phyloP scores from a whole-genome alignment of 202 grass and related monocot genomes.

The Bolboschoenoplectus hybrid region DNA sequence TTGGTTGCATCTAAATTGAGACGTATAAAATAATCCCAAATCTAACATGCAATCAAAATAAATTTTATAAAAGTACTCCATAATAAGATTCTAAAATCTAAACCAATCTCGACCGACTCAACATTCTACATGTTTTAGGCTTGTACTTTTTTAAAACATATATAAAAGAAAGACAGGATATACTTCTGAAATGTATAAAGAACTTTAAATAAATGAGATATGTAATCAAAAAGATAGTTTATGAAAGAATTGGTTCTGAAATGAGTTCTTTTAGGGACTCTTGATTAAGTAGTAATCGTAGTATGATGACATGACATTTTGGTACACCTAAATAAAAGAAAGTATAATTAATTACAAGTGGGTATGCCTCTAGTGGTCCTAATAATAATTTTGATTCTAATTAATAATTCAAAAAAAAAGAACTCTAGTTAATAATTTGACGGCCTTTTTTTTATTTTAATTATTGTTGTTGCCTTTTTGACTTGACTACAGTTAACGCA shows the following conservation, averaged over 20 bases:
- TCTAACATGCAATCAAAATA: not conserved
- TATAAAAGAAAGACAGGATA: too few species aligned
- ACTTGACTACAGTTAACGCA: not conserved
- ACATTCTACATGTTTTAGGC: not conserved
- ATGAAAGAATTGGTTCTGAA: not conserved
- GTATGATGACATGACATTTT: not conserved
- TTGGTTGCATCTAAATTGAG: not conserved
- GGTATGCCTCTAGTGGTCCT: not conserved
- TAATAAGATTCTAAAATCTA: not conserved
- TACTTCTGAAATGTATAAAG: not conserved
- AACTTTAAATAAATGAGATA: not conserved
- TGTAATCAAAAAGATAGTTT: not conserved
- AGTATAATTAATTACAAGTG: not conserved
- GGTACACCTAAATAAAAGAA: not conserved
- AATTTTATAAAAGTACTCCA: not conserved
- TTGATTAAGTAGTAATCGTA: conserved; percentile 1
- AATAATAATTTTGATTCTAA: not conserved
- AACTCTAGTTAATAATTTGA: conserved; percentile 1
- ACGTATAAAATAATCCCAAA: not conserved
- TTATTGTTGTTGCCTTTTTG: not conserved
- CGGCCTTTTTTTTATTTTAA: not conserved
- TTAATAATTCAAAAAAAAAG: not conserved
- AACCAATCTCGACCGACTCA: not conserved
- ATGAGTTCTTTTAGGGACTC: not conserved
- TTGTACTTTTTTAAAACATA: not conserved